Evolutionary conservation across 352 stramenopile species (phyloP).

Genomic region (Phytophthora hybrid): DNA sequence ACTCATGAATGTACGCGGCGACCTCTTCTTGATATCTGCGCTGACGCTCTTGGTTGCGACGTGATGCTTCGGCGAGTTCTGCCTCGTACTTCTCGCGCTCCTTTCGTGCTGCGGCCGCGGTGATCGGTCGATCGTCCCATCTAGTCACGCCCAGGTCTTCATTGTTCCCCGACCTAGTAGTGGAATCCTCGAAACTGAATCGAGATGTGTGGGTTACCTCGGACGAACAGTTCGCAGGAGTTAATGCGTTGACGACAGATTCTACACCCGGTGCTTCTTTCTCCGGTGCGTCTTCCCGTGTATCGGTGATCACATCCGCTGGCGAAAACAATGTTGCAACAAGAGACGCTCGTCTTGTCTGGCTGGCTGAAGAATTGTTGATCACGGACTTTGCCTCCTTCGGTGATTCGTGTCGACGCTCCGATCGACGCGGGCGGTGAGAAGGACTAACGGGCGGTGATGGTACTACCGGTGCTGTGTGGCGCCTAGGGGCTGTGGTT

Average conservation of each 20-base stretch:
- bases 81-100: slow-evolving; percentile 35
- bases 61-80: slow-evolving; percentile 42
- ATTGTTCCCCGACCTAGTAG: slow-evolving; percentile 3
- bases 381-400: slow-evolving; percentile 1
- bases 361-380: not conserved
- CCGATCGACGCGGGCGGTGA: slow-evolving; percentile 10
- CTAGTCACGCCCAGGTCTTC: slow-evolving; percentile 13
- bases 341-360: slow-evolving; percentile 25
- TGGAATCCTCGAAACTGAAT: not conserved
- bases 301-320: not conserved
- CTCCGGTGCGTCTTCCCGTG: slow-evolving; percentile 10
- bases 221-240: not conserved
- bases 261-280: slow-evolving; percentile 9
- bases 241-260: not conserved
- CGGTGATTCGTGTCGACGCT: slow-evolving; percentile 1
- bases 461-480: slow-evolving; percentile 31
- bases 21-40: slow-evolving; percentile 66
- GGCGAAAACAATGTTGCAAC: slow-evolving; percentile 25
- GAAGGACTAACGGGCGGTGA: not conserved
- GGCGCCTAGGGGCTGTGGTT: slow-evolving; percentile 20
- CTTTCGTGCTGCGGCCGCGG: slow-evolving; percentile 48
- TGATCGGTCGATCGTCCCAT: slow-evolving; percentile 67
- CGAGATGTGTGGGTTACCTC: slow-evolving; percentile 9
- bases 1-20: slow-evolving; percentile 48
- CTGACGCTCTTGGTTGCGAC: slow-evolving; percentile 53